These are phyloP conservation scores for Luffa acutangula DNA, from an alignment of 306 rosid species.

Conservation along the genomic window DNA sequence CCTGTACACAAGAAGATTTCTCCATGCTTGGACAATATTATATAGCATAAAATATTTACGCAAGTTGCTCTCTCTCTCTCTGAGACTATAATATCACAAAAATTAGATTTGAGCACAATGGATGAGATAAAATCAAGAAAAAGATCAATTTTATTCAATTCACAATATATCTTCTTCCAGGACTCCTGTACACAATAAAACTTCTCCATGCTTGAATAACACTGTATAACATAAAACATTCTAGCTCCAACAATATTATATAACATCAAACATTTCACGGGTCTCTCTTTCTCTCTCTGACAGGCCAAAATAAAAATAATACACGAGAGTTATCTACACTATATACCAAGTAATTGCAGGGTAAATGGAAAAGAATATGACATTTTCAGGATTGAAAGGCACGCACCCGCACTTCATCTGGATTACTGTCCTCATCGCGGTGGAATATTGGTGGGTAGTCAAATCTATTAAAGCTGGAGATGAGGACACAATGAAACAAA, in stretches of 20 bases:
- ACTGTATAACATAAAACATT: background rate
- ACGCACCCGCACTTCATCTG: constrained; percentile 78
- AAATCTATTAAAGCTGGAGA: constrained; percentile 78
- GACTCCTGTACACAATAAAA: background rate
- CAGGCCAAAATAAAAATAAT: background rate
- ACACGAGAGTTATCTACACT: background rate
- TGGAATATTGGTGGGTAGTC: constrained; percentile 85
- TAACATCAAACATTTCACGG: background rate
- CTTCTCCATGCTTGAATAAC: background rate
- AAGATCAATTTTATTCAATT: too few relatives aligned
- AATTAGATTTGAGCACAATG: background rate
- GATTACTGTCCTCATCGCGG: constrained; percentile 58
- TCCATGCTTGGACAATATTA: background rate
- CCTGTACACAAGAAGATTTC: background rate
- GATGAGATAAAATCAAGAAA: background rate
- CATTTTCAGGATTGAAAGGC: constrained; percentile 20
- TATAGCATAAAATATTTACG: background rate
- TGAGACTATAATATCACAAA: background rate
- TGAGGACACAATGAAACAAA: constrained; percentile 19
- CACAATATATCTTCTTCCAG: background rate
- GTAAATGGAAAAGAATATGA: background rate
- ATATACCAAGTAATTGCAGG: background rate
- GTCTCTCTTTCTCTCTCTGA: background rate
- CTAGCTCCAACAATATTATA: background rate
- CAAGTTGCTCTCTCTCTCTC: background rate